A percentile compares a stretch with the other conserved stretches of the same genome.
phyloP scores from a whole-genome alignment of 2,329 filamentous ascomycete genomes.

The Cercospora citrullina region DNA sequence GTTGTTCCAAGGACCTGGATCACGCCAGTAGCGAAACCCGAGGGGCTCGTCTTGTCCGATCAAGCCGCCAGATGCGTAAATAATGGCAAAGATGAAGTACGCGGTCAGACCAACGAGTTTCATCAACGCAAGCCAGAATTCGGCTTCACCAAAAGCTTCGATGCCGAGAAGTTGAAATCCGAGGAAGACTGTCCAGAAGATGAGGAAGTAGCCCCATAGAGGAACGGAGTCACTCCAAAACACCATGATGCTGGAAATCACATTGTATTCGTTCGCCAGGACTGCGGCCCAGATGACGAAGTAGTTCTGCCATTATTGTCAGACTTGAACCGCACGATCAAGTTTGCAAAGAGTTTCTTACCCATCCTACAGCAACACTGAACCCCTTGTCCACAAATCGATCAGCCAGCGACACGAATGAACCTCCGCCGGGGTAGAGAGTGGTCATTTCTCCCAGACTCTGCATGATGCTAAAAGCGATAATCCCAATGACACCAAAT shows the following conservation, averaged over 20 bases:
- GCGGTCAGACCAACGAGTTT: conserved; percentile 43
- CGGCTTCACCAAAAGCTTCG: conserved; percentile 45
- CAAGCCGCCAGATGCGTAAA: conserved; percentile 39
- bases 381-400: conserved; percentile 71
- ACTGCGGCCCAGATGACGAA: conserved; percentile 68
- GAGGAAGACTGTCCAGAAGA: conserved; percentile 44
- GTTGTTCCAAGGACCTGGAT: conserved; percentile 43
- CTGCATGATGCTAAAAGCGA: conserved; percentile 69
- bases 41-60: conserved; percentile 33
- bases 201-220: conserved; percentile 45
- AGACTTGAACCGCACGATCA: neutral
- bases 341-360: neutral
- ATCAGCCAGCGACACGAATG: conserved; percentile 69
- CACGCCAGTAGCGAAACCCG: conserved; percentile 40
- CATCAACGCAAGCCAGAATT: conserved; percentile 48
- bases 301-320: conserved; percentile 52
- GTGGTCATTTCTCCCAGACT: conserved; percentile 73
- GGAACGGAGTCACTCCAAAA: conserved; percentile 61
- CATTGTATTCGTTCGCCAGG: conserved; percentile 70
- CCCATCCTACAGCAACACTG: conserved; percentile 66
- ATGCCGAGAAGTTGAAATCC: conserved; percentile 45
- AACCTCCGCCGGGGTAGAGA: conserved; percentile 68
- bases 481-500: conserved; percentile 69
- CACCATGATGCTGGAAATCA: conserved; percentile 63
- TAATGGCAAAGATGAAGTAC: conserved; percentile 45